Evolutionary conservation across 2,329 filamentous ascomycete genomes (phyloP).

Genomic region (Trichoderma sp.): DNA sequence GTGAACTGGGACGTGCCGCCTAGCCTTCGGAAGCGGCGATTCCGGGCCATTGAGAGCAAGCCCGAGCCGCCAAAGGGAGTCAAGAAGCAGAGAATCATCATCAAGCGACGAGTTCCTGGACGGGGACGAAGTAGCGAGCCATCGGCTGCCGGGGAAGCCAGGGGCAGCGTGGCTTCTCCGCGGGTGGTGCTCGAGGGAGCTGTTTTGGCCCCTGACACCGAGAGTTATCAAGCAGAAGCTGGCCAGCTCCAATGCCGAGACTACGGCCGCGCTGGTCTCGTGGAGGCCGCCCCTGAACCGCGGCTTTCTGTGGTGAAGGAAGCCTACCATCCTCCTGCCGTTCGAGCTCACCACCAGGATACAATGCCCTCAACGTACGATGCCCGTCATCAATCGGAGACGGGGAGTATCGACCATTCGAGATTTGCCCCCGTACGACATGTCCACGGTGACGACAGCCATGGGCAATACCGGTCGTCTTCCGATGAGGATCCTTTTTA

Average conservation of each 20-base stretch:
- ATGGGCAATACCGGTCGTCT: background rate
- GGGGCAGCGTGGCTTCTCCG: background rate
- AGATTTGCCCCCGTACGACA: background rate
- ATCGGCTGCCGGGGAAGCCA: background rate
- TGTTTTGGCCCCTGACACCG: background rate
- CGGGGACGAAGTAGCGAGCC: background rate
- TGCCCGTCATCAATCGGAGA: background rate
- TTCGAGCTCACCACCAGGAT: background rate
- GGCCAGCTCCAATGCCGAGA: background rate
- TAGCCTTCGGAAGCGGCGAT: conserved; percentile 12
- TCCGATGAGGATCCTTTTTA: background rate
- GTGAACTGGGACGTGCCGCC: conserved; percentile 31
- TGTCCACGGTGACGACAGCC: background rate
- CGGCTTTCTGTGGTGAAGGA: background rate
- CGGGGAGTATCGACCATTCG: background rate
- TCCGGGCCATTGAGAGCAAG: background rate
- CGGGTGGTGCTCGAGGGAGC: background rate
- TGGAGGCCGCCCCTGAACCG: background rate
- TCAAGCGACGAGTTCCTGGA: background rate
- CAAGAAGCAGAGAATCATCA: background rate
- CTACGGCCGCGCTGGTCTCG: background rate
- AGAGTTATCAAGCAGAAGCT: background rate
- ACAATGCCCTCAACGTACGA: background rate
- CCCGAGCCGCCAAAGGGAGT: background rate
- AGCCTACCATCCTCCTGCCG: background rate